Conservation (phyloP, 2,329 filamentous ascomycete species). For the Rhinocladiella mackenziei region DNA sequence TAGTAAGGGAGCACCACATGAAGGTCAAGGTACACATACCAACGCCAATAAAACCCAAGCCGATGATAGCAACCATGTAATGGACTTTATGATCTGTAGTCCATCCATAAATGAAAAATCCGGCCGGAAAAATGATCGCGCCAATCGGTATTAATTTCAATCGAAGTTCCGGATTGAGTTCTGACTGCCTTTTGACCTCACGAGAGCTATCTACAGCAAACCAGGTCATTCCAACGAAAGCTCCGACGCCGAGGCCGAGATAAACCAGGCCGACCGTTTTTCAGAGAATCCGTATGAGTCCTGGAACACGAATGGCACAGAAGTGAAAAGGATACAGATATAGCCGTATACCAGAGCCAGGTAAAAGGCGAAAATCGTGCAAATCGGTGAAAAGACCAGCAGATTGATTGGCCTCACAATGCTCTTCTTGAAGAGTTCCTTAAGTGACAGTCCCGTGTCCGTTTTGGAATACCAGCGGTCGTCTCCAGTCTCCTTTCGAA, state of each 20-base stretch:
- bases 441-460: neutral
- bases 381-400: slow-evolving; percentile 53
- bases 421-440: neutral
- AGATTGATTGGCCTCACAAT: neutral
- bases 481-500: slow-evolving; percentile 47
- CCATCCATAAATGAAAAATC: slow-evolving; percentile 55
- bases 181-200: slow-evolving; percentile 43
- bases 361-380: slow-evolving; percentile 46
- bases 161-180: no score
- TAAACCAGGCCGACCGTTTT: slow-evolving; percentile 30
- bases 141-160: no score
- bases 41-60: slow-evolving; percentile 33
- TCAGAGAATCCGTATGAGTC: slow-evolving; percentile 26
- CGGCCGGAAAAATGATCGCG: slow-evolving; percentile 49
- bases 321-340: slow-evolving; percentile 42
- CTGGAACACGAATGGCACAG: slow-evolving; percentile 32
- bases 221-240: slow-evolving; percentile 26
- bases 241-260: slow-evolving; percentile 31
- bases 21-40: no score
- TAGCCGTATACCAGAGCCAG: slow-evolving; percentile 49
- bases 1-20: no score
- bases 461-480: slow-evolving; percentile 25
- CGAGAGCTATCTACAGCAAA: slow-evolving; percentile 25
- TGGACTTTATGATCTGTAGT: slow-evolving; percentile 40
- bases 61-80: slow-evolving; percentile 44